Evolutionary conservation across 148 eudicot genomes (phyloP).

Genomic region (Mesembryanthemum crystallinum): DNA sequence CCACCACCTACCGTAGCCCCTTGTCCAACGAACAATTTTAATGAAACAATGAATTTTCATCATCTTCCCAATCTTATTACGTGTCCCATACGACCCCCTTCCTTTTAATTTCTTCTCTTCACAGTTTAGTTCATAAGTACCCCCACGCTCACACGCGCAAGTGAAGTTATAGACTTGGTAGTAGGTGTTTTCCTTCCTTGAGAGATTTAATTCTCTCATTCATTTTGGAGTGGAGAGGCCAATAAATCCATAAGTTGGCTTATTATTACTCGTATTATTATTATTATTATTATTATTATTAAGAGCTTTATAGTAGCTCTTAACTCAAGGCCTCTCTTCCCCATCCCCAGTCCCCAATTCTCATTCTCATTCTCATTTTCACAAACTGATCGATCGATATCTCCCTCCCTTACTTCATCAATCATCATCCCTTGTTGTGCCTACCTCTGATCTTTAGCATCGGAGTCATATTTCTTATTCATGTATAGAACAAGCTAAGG

Average conservation of each 20-base stretch:
- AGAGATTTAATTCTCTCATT: neutral
- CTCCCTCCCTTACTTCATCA: too few relatives aligned
- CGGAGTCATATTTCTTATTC: too few relatives aligned
- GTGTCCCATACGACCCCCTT: slow-evolving; percentile 37
- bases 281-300: neutral
- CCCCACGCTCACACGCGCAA: neutral
- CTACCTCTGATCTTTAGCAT: too few relatives aligned
- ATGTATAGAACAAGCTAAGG: too few relatives aligned
- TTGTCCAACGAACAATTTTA: slow-evolving; percentile 45
- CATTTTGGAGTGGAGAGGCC: neutral
- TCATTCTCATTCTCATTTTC: too few relatives aligned
- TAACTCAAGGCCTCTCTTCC: too few relatives aligned
- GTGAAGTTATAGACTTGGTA: too few relatives aligned
- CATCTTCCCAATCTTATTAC: slow-evolving; percentile 25
- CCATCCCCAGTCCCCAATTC: too few relatives aligned
- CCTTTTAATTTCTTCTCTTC: neutral
- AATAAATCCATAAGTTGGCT: slow-evolving; percentile 19
- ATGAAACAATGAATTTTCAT: slow-evolving; percentile 36
- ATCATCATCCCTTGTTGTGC: too few relatives aligned
- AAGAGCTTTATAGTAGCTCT: neutral
- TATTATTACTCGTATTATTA: neutral
- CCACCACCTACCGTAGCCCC: slow-evolving; percentile 61
- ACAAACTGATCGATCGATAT: too few relatives aligned
- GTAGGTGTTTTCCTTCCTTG: neutral
- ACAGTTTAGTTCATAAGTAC: neutral